Conservation (phyloP, 2,329 filamentous ascomycete genomes). For the Hypoxylon sp. region DNA sequence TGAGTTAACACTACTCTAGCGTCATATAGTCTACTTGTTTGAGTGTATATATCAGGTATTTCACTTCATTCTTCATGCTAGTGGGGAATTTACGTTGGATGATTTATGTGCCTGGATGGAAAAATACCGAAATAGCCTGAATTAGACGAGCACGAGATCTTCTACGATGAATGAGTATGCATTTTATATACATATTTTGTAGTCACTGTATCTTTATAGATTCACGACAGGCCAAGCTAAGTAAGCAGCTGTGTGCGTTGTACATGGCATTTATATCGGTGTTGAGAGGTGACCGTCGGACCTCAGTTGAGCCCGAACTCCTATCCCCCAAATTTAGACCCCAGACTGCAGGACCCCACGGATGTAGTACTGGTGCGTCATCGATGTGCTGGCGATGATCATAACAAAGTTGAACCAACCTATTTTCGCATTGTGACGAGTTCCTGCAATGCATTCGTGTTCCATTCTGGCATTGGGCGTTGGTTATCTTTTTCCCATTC, state of each 20-base stretch:
- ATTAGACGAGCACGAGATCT: conserved; percentile 1
- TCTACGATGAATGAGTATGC: background rate
- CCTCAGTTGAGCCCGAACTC: conserved; percentile 22
- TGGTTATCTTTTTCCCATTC: background rate
- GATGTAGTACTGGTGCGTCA: conserved; percentile 28
- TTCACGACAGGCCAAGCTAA: no score
- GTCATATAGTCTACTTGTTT: background rate
- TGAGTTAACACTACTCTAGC: background rate
- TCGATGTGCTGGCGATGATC: conserved; percentile 33
- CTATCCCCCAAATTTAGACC: conserved; percentile 1
- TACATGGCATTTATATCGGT: conserved; percentile 5
- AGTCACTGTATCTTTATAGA: no score
- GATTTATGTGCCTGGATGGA: background rate
- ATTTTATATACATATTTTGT: no score
- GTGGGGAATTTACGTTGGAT: background rate
- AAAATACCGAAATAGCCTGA: conserved; percentile 5
- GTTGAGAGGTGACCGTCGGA: conserved; percentile 11
- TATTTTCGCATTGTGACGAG: conserved; percentile 8
- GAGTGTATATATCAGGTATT: background rate
- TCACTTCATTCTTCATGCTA: conserved; percentile 6
- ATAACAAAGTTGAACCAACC: conserved; percentile 14
- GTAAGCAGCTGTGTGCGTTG: background rate
- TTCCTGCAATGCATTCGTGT: conserved; percentile 7
- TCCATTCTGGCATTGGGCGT: background rate
- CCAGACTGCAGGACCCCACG: conserved; percentile 15